Evolutionary conservation across 805 yeast species (phyloP), one percentile per base, ranked within the genome.

Genomic region (Candida jianshihensis): DNA sequence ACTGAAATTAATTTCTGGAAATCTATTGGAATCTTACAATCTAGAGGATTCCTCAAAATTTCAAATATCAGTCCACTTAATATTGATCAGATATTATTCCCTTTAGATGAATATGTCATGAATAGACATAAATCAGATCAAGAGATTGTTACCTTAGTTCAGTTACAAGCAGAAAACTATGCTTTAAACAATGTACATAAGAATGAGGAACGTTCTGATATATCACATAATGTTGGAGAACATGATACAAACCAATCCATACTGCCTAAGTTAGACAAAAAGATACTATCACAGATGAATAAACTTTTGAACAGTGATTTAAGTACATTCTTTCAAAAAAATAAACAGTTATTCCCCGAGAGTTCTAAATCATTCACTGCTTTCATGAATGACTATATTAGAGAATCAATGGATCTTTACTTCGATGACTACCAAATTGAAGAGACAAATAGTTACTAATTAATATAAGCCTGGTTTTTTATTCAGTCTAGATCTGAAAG

Each of bases 71-170:
- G 19, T 26, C 17, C 13, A 3, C 42, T 41, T 33, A 36, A 50
- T 12, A 30, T 63, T 12, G 60, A 61, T 30, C 48, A 56, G 15
- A 37, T 62, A 14, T 31, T 65, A 20, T 63, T 63, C 37, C 70
- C 70, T 1, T 35, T 39, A 2, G 65, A 63, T 36, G 70, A 65
- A 37, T 46, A 39, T 11, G 55, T 64, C 6, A 26, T 34, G 11
- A 61, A 62, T 36, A 46, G 37, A n/a, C 56, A 53, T 28, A 35
- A 57, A n/a, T 41, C 53, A 2, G 66, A 63, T 30, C 46, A 43
- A n/a, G 68, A 63, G 25, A 59, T 64, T 19, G 54, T 49, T 8
- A 39, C 46, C 3, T 17, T 39, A 4, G 37, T 43, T 5, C 44
- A 42, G 32, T 14, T 37, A 7, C 43, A 43, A 38, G 19, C 34